These are phyloP conservation scores for Phytophthora fragariaefolia DNA, from an alignment of 352 stramenopile genomes.

Conservation along the genomic window DNA sequence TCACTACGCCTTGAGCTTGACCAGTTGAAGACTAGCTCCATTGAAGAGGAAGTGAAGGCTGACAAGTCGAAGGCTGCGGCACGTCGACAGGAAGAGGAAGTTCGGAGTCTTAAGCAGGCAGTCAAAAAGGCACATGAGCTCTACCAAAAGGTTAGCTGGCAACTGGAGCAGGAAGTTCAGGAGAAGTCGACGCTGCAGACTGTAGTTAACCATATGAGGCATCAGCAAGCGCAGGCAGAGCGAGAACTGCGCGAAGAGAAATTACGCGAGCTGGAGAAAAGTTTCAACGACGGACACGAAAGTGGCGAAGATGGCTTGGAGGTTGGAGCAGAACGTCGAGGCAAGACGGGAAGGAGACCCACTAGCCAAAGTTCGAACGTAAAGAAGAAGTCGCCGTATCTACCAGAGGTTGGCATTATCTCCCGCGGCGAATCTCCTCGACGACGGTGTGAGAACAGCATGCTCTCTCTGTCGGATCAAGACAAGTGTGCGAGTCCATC, in stretches of 20 bases:
- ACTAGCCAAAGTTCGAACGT: not conserved
- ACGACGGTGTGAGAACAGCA: conserved; percentile 17
- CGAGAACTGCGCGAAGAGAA: conserved; percentile 49
- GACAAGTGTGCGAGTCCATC: conserved; percentile 12
- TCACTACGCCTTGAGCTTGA: conserved; percentile 43
- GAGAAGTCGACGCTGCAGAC: conserved; percentile 55
- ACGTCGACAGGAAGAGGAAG: conserved; percentile 60
- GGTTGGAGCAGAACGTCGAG: not conserved
- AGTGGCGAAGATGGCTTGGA: conserved; percentile 12
- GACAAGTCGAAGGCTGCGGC: conserved; percentile 45
- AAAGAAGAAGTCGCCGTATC: conserved; percentile 19
- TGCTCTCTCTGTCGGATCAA: too few relatives aligned
- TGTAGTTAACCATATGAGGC: conserved; percentile 44
- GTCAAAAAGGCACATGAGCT: conserved; percentile 66
- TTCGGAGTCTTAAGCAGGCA: conserved; percentile 60
- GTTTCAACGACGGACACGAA: conserved; percentile 34
- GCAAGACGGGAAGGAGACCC: not conserved
- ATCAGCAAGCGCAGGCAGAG: conserved; percentile 50
- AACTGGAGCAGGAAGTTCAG: conserved; percentile 61
- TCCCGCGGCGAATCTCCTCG: not conserved
- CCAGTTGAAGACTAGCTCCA: conserved; percentile 37
- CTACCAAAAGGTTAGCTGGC: conserved; percentile 60
- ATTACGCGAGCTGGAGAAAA: conserved; percentile 49
- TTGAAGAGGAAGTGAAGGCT: conserved; percentile 63
- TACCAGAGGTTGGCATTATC: not conserved